Evolutionary conservation across 805 yeast species (phyloP).

Genomic region (Pichia californica): DNA sequence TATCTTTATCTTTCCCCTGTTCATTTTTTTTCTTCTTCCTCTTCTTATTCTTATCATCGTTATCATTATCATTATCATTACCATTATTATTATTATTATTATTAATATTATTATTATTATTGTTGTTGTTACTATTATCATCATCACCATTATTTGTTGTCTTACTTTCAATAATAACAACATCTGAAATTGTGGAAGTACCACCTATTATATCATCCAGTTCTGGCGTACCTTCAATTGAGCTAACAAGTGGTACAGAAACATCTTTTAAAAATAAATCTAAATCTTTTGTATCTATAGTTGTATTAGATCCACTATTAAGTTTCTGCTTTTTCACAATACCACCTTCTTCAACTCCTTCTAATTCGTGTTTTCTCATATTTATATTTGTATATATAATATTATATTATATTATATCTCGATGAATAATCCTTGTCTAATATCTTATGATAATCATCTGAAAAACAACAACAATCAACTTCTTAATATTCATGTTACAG

Average conservation of each 20-base stretch:
- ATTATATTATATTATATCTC: too few relatives aligned
- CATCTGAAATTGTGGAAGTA: not conserved
- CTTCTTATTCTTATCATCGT: too few relatives aligned
- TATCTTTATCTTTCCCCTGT: too few relatives aligned
- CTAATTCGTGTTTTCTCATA: not conserved
- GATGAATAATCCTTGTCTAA: too few relatives aligned
- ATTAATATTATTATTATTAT: not conserved
- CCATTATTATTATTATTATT: not conserved
- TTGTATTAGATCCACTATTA: not conserved
- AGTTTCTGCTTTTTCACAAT: not conserved
- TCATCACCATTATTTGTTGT: too few relatives aligned
- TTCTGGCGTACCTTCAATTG: slow-evolving; percentile 11
- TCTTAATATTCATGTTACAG: too few relatives aligned
- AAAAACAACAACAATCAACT: too few relatives aligned
- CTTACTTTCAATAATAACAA: not conserved
- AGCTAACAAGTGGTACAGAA: slow-evolving; percentile 1
- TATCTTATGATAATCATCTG: too few relatives aligned
- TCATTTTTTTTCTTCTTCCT: not conserved
- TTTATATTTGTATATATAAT: too few relatives aligned
- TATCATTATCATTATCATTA: not conserved
- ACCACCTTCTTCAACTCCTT: not conserved
- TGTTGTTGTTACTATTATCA: not conserved
- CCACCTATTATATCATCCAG: slow-evolving; percentile 5
- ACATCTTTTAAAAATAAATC: slow-evolving; percentile 1
- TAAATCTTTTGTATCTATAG: not conserved